Conservation (phyloP, 495 filamentous ascomycete genomes). For the Jackrogersella multiformis region DNA sequence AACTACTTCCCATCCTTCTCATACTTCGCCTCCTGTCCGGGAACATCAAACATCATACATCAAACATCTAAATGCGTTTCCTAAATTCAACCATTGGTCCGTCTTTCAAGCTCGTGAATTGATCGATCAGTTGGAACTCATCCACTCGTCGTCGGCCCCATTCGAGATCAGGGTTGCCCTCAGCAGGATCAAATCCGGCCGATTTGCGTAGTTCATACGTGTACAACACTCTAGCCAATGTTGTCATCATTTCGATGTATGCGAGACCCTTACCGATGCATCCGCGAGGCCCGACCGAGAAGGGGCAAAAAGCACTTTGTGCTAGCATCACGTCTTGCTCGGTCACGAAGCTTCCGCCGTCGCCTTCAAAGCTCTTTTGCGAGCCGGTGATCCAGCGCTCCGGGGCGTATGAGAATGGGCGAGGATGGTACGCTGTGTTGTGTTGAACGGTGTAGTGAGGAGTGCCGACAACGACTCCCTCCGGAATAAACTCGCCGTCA, state of each 20-base stretch:
- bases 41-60: background rate
- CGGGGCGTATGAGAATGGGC: constrained; percentile 61
- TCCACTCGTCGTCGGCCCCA: constrained; percentile 56
- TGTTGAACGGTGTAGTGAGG: constrained; percentile 67
- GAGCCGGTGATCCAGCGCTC: constrained; percentile 63
- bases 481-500: constrained; percentile 63
- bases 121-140: constrained; percentile 66
- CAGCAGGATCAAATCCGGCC: constrained; percentile 54
- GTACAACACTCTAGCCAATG: constrained; percentile 58
- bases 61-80: constrained; percentile 37
- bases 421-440: constrained; percentile 61
- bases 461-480: constrained; percentile 62
- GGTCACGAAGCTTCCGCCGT: constrained; percentile 14
- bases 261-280: constrained; percentile 70
- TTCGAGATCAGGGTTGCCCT: constrained; percentile 51
- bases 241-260: constrained; percentile 61
- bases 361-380: constrained; percentile 30
- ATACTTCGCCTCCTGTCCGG: background rate
- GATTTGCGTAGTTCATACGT: constrained; percentile 59
- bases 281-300: constrained; percentile 63
- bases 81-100: constrained; percentile 67
- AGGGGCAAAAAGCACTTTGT: constrained; percentile 65
- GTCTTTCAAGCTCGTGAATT: constrained; percentile 65
- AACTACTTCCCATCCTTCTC: background rate
- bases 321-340: constrained; percentile 54